These are phyloP conservation scores for Leccinum fallax DNA, from an alignment of 1,284 basidiomycete species.

Conservation along the genomic window DNA sequence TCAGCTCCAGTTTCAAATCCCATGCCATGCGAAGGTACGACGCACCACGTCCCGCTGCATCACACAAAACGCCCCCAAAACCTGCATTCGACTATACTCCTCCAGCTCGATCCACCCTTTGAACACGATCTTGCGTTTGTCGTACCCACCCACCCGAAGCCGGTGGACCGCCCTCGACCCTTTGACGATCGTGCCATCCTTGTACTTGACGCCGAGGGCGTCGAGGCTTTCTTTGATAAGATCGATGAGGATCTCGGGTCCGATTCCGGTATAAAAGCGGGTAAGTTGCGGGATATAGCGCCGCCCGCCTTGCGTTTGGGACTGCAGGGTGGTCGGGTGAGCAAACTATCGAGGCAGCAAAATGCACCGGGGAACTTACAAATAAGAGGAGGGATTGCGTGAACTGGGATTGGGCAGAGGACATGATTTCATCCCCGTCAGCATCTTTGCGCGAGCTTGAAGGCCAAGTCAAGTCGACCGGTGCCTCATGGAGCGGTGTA, in stretches of 20 bases:
- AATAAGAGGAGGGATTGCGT: slow-evolving; percentile 64
- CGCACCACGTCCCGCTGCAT: slow-evolving; percentile 66
- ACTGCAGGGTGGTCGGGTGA: slow-evolving; percentile 43
- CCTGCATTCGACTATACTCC: slow-evolving; percentile 47
- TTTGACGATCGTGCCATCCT: slow-evolving; percentile 36
- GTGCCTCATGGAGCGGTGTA: not conserved
- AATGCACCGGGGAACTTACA: slow-evolving; percentile 40
- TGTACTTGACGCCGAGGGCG: slow-evolving; percentile 52
- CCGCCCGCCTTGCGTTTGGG: slow-evolving; percentile 71
- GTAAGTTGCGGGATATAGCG: slow-evolving; percentile 75
- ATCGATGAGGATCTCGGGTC: slow-evolving; percentile 51
- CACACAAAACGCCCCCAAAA: slow-evolving; percentile 61
- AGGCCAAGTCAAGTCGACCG: not conserved
- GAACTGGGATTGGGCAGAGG: slow-evolving; percentile 54
- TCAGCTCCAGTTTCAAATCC: slow-evolving; percentile 5
- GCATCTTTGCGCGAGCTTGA: slow-evolving; percentile 38
- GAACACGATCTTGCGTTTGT: slow-evolving; percentile 59
- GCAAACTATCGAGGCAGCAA: not conserved
- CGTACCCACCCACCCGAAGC: slow-evolving; percentile 66
- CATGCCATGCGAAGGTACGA: slow-evolving; percentile 3
- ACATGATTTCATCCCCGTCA: slow-evolving; percentile 63
- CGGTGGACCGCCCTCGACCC: slow-evolving; percentile 33
- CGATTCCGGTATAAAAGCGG: slow-evolving; percentile 68
- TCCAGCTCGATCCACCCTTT: slow-evolving; percentile 75
- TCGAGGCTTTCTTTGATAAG: slow-evolving; percentile 56